These are phyloP conservation scores for Gastrolobium bilobum DNA, from an alignment of 306 rosid genomes.

Conservation along the genomic window DNA sequence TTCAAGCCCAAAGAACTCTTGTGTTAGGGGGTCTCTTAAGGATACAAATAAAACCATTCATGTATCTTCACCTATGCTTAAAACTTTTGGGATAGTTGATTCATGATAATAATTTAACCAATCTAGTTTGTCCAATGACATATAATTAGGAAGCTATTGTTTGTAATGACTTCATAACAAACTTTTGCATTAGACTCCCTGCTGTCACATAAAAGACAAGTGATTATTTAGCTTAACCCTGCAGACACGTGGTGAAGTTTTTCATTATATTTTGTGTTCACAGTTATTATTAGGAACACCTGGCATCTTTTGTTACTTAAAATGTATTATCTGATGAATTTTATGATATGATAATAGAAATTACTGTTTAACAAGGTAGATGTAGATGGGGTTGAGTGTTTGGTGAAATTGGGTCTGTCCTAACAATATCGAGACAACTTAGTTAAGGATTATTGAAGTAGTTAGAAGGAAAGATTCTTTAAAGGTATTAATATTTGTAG, in stretches of 20 bases:
- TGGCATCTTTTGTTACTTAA: slow-evolving; percentile 7
- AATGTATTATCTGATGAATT: slow-evolving; percentile 27
- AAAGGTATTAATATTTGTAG: background rate
- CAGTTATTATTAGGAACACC: slow-evolving; percentile 19
- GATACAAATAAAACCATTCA: no score
- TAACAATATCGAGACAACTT: background rate
- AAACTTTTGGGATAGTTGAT: no score
- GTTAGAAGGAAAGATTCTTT: background rate
- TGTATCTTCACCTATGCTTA: no score
- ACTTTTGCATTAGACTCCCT: background rate
- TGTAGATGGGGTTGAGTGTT: background rate
- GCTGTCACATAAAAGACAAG: background rate
- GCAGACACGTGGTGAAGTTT: background rate
- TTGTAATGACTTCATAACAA: background rate
- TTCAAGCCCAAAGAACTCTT: no score
- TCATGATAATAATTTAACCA: background rate
- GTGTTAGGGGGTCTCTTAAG: no score
- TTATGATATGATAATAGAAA: background rate
- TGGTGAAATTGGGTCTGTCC: background rate
- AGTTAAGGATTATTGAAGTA: background rate
- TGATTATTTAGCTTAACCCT: background rate
- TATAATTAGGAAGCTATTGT: background rate
- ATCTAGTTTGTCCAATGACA: slow-evolving; percentile 5
- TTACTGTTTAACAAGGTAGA: background rate
- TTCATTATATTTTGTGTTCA: slow-evolving; percentile 14